A percentile compares a stretch with the other conserved stretches of the same genome.
Evolutionary conservation across 768 basidiomycete genomes (phyloP).

Genomic region (Tulasnella sp.): DNA sequence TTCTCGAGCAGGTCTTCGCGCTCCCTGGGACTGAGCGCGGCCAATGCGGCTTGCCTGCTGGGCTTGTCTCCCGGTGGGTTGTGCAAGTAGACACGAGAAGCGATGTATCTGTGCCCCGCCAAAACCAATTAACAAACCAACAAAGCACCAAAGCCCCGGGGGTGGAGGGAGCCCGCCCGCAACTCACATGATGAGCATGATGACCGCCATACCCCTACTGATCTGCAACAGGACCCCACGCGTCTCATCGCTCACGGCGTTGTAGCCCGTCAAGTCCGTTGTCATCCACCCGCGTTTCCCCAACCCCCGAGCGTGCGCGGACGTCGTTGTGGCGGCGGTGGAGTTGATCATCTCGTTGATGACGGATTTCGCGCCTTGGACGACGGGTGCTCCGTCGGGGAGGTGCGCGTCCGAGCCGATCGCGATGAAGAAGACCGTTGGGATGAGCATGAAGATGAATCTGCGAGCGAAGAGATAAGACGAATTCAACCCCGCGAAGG

Average conservation of each 20-base stretch:
- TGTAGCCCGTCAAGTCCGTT: conserved; percentile 14
- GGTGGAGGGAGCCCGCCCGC: neutral
- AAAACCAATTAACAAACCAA: no score
- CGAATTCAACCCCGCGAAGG: no score
- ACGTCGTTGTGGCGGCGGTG: no score
- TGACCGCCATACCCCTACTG: conserved; percentile 52
- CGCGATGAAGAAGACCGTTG: neutral
- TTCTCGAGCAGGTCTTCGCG: conserved; percentile 21
- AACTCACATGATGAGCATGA: conserved; percentile 34
- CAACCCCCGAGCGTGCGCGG: conserved; percentile 7
- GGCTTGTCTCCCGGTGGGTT: conserved; percentile 53
- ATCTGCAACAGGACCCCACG: conserved; percentile 42
- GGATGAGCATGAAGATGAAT: conserved; percentile 2
- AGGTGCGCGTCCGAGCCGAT: neutral
- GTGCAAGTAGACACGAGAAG: conserved; percentile 56
- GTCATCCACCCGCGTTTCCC: conserved; percentile 3
- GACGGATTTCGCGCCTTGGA: neutral
- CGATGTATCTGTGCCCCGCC: conserved; percentile 42
- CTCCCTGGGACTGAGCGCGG: conserved; percentile 21
- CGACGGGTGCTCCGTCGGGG: conserved; percentile 24
- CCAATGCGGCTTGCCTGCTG: conserved; percentile 16
- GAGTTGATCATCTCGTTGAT: no score
- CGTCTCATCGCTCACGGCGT: conserved; percentile 31
- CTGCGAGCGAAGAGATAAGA: neutral
- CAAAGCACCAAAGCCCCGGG: neutral